Evolutionary conservation across 2,329 filamentous ascomycete genomes (phyloP).

Genomic region (Arachnopeziza araneosa): DNA sequence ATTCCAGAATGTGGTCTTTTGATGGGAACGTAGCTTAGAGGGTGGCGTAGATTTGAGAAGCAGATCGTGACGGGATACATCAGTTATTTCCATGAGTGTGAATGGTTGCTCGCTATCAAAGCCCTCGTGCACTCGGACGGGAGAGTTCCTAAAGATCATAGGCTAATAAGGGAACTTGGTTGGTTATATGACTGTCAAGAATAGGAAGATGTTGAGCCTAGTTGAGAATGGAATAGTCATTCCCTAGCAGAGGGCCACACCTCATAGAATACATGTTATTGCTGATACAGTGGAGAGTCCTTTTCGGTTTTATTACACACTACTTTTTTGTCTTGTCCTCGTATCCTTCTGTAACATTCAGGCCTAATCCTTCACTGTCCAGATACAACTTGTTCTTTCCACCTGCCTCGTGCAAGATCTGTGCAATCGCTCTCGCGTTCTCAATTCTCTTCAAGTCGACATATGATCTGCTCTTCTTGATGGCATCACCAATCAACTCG

Average conservation of each 20-base stretch:
- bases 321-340: slow-evolving; percentile 43
- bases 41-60: no score
- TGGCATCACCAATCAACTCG: slow-evolving; percentile 95
- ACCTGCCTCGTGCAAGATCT: slow-evolving; percentile 76
- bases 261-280: slow-evolving; percentile 24
- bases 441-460: slow-evolving; percentile 97
- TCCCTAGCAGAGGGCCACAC: slow-evolving; percentile 15
- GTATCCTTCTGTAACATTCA: slow-evolving; percentile 68
- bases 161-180: no score
- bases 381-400: slow-evolving; percentile 92
- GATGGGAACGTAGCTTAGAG: no score
- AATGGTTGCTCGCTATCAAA: no score
- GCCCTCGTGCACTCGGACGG: no score
- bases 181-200: no score
- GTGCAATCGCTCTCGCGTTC: slow-evolving; percentile 86
- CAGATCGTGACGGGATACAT: no score
- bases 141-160: no score
- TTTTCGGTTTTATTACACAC: slow-evolving; percentile 18
- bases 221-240: neutral
- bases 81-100: no score
- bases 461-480: slow-evolving; percentile 99
- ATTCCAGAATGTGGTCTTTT: no score
- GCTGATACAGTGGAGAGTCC: neutral
- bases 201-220: neutral
- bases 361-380: slow-evolving; percentile 81